Percentiles rank a stretch among this genome's conserved stretches.
Evolutionary conservation across 805 yeast genomes (phyloP).

Genomic region (Candida verbasci): DNA sequence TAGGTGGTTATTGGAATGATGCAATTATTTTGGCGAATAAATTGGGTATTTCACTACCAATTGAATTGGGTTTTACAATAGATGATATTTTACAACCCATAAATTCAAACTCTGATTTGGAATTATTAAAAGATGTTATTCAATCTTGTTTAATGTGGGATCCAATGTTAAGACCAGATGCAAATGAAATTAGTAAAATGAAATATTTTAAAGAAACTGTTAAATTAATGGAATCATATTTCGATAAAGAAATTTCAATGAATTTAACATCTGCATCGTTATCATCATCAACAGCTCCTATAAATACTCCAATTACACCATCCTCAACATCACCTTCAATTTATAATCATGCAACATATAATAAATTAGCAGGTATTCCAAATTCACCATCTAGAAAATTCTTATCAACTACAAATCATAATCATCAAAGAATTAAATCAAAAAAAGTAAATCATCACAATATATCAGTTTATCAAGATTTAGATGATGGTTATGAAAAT

Average conservation of each 20-base stretch:
- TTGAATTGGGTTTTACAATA: constrained; percentile 46
- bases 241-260: constrained; percentile 5
- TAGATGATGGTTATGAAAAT: constrained; percentile 18
- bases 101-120: constrained; percentile 31
- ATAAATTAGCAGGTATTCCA: constrained; percentile 6
- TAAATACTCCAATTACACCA: background rate
- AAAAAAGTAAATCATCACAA: background rate
- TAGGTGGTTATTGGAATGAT: constrained; percentile 75
- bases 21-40: constrained; percentile 49
- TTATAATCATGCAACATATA: background rate
- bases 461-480: constrained; percentile 12
- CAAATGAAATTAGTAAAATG: constrained; percentile 43
- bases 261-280: background rate
- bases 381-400: constrained; percentile 7
- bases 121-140: constrained; percentile 39
- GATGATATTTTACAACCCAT: constrained; percentile 38
- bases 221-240: constrained; percentile 5
- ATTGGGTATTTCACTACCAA: constrained; percentile 56
- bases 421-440: background rate
- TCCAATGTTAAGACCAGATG: constrained; percentile 60
- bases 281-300: background rate
- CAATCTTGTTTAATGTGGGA: constrained; percentile 68
- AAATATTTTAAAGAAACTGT: constrained; percentile 50
- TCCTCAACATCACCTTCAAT: background rate
- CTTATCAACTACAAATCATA: constrained; percentile 2